Evolutionary conservation across 345 rosid species (phyloP).

Genomic region (Nasturtium officinale): DNA sequence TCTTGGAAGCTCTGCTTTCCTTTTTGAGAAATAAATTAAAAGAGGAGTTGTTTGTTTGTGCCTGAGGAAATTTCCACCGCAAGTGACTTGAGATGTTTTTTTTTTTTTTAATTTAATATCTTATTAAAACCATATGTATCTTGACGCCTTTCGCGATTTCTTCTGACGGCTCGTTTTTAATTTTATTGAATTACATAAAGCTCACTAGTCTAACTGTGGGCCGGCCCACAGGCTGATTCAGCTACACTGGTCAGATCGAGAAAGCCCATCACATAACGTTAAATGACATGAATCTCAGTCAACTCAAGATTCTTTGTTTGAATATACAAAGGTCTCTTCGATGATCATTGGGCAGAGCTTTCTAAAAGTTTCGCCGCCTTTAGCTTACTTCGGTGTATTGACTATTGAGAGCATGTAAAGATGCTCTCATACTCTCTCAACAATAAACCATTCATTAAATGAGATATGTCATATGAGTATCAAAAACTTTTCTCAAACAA

Average conservation of each 20-base stretch:
- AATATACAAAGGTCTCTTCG: slow-evolving; percentile 10
- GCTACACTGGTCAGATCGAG: neutral
- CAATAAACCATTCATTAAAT: no score
- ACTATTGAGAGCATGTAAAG: no score
- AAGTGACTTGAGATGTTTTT: no score
- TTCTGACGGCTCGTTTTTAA: neutral
- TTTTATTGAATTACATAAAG: neutral
- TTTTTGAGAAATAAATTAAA: no score
- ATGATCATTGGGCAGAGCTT: neutral
- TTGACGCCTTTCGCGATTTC: no score
- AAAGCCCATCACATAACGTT: slow-evolving; percentile 10
- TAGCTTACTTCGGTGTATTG: neutral
- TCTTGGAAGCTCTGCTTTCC: slow-evolving; percentile 49
- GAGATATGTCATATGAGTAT: no score
- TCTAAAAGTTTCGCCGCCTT: neutral
- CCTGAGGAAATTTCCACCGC: no score
- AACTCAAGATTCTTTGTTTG: neutral
- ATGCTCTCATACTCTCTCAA: no score
- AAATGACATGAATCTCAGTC: neutral
- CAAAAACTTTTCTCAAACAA: no score
- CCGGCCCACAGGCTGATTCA: neutral
- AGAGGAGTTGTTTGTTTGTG: no score
- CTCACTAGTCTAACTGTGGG: neutral
- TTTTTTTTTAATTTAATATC: no score
- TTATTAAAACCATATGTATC: no score